Conservation (phyloP, 495 filamentous ascomycete genomes). For the Annulohypoxylon maeteangense region DNA sequence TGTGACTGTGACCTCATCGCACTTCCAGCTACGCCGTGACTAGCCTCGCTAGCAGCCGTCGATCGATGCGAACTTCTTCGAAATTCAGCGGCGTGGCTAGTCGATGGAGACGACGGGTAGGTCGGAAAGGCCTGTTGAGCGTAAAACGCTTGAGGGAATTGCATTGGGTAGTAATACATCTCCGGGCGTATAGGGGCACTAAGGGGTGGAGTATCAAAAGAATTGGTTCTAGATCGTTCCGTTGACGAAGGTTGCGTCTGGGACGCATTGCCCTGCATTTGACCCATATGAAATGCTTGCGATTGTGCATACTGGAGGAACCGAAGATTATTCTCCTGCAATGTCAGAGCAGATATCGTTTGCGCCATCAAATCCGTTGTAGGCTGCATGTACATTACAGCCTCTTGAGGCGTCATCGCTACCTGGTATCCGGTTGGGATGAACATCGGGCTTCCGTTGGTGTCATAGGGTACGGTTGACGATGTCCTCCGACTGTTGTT, state of each 20-base stretch:
- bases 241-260: conserved; percentile 51
- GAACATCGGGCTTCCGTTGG: conserved; percentile 43
- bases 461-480: conserved; percentile 42
- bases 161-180: conserved; percentile 54
- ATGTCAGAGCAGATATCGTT: conserved; percentile 50
- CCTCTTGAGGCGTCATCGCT: conserved; percentile 51
- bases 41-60: conserved; percentile 52
- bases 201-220: conserved; percentile 63
- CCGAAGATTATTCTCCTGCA: conserved; percentile 57
- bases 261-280: conserved; percentile 55
- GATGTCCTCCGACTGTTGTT: conserved; percentile 45
- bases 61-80: conserved; percentile 63
- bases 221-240: conserved; percentile 64
- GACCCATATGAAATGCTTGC: conserved; percentile 56
- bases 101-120: conserved; percentile 61
- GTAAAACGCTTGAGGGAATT: conserved; percentile 45
- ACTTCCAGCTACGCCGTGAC: conserved; percentile 52
- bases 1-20: conserved; percentile 67
- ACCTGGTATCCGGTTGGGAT: conserved; percentile 41
- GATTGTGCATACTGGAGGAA: conserved; percentile 61
- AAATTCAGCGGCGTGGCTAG: conserved; percentile 54
- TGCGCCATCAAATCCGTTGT: conserved; percentile 57
- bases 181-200: conserved; percentile 61
- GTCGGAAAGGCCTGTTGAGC: conserved; percentile 51
- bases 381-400: conserved; percentile 57